Base-by-base conservation (phyloP, 306 rosid genomes). In the Castanopsis chinensis region DNA sequence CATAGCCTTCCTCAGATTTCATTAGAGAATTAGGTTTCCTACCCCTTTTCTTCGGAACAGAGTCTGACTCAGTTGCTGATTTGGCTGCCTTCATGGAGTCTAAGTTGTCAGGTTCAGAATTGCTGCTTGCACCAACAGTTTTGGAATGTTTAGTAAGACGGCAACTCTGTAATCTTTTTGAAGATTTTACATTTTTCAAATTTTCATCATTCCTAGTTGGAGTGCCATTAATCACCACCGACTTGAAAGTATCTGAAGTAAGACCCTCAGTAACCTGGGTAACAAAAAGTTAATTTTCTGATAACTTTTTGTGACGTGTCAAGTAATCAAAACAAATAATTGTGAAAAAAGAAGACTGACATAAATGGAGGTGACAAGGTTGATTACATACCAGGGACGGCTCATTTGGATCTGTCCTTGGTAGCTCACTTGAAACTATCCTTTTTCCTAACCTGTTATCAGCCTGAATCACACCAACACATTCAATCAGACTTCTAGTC, bases 1-100 rank as follows among this genome's bases (percentile, higher is more conserved):
- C 91, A 75, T 91, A 89, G 71, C 98, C 97, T 86, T 91, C 95
- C 54, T 89, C 92, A 14, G 88, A 87, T 76, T 90, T 89, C 91
- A 88, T 79, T 56, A 89, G 80, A 61, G 95, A 89, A 82, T 91
- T 93, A 51, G 97, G 93, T 86, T 85, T 91, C 72, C 89, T 84
- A 18, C 85, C 92, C 82, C 95, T 88, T 88, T 84, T 91, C 78
- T 64, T 83, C n/a, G 89, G 86, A 68, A 83, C 78, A 49, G 82
- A 65, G 72, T 79, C 80, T 20, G 78, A 82, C 76, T 74, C 82
- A 80, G 53, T 61, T 74, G 83, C 83, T 33, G 88, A 82, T 51
- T 76, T 80, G 53, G 57, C 76, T 65, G 80, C 68, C 82, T 43
- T 54, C 57, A 12, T 59, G 17, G 87, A 57, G 37, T 70, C 68